Evolutionary conservation across 2,329 filamentous ascomycete species (phyloP).

Genomic region (Aureobasidium sp.): DNA sequence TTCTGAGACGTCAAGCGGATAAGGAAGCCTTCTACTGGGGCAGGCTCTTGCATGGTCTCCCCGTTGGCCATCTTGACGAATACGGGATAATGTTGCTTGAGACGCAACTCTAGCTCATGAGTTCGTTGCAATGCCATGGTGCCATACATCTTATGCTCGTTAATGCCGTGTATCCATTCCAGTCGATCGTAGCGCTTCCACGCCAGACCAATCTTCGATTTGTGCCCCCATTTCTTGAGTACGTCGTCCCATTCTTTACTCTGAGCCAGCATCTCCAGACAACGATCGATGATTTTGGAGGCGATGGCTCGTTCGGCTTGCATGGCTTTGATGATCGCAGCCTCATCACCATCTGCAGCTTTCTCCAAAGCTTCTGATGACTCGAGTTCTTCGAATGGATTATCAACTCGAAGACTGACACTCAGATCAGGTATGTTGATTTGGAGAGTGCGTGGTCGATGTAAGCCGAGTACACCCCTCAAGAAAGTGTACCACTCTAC

Average conservation of each 20-base stretch:
- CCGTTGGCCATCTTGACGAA: constrained; percentile 33
- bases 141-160: constrained; percentile 61
- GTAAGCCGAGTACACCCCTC: constrained; percentile 49
- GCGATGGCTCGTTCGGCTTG: constrained; percentile 48
- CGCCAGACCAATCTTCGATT: constrained; percentile 53
- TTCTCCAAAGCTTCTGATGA: constrained; percentile 33
- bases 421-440: constrained; percentile 56
- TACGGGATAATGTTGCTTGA: constrained; percentile 56
- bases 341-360: constrained; percentile 37
- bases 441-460: constrained; percentile 46
- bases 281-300: constrained; percentile 46
- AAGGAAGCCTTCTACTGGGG: constrained; percentile 57
- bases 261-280: constrained; percentile 49
- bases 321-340: constrained; percentile 36
- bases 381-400: constrained; percentile 50
- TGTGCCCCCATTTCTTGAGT: constrained; percentile 48
- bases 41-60: constrained; percentile 46
- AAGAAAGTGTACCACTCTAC: constrained; percentile 63
- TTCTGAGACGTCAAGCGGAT: constrained; percentile 56
- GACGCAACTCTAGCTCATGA: constrained; percentile 57
- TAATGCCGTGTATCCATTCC: constrained; percentile 58
- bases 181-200: constrained; percentile 62
- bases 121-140: constrained; percentile 58
- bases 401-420: constrained; percentile 48
- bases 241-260: constrained; percentile 52